Base-by-base conservation (phyloP, 1,284 basidiomycete species). In the Puccinia hordei region DNA sequence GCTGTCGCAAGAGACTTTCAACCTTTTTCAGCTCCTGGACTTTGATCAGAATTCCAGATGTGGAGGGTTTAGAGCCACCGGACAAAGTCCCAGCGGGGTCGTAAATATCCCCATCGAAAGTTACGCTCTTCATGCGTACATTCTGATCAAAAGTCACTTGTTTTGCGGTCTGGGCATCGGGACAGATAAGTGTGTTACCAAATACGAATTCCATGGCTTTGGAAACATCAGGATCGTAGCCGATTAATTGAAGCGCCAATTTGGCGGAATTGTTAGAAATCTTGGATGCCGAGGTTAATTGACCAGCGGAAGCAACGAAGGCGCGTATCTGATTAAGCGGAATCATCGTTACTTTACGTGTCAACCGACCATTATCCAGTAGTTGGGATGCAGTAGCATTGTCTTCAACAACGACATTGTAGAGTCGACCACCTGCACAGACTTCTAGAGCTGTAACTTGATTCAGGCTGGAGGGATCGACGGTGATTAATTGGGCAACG, bases 151-250 rank as follows among this genome's bases (percentile, higher is more conserved):
- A 99, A 0, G 97, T 98, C 57, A 98, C 93, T 0, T 88, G 87
- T 85, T 95, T 94, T 10, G 97, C 97, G 0, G 94, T 90, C 41
- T 91, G 91, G 3, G 95, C 90, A 84, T 97, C 94, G 63, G 92
- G 90, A 85, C 95, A 98, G 84, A 99, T 91, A 82, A 99, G 89
- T 0, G 93, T 95, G 85, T 94, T 92, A 78, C 93, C 93, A 85
- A 99, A 99, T 12, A 98, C 95, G 85, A 92, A 98, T 51, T 91
- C 89, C 90, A 99, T 95, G 12, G 97, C 97, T 49, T 90, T 90
- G 19, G 90, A 89, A 33, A 99, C 92, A 74, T 96, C 92, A 4
- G 90, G 87, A n/a, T 91, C 89, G 86, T 93, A 97, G 8, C 91
- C 91, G 38, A 99, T 90, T 6, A 99, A 89, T 30, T 92, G 91